A percentile compares a stretch with the other conserved stretches of the same genome.
These are phyloP conservation scores for Craspedostauros australis DNA, from an alignment of 108 stramenopile species.

Conservation along the genomic window DNA sequence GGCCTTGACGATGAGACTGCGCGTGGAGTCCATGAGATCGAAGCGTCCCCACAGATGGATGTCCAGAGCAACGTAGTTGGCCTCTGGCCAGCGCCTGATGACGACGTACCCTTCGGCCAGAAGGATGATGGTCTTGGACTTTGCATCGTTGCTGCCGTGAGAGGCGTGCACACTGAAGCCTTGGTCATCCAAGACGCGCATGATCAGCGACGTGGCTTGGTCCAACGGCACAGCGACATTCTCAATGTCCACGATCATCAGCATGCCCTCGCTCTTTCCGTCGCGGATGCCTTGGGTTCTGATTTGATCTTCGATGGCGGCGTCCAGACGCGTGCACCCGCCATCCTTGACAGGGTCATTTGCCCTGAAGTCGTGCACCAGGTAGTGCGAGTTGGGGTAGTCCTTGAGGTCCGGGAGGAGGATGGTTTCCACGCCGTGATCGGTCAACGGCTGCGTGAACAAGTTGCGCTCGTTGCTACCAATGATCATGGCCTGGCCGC, in stretches of 20 bases:
- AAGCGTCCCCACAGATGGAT: constrained; percentile 35
- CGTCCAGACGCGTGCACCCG: too few species aligned
- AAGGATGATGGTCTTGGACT: constrained; percentile 16
- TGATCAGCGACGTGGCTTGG: constrained; percentile 5
- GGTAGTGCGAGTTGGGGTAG: constrained; percentile 5
- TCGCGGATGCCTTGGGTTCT: constrained; percentile 21
- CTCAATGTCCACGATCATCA: constrained; percentile 43
- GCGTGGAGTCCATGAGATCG: constrained; percentile 20
- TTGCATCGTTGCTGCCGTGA: too few species aligned
- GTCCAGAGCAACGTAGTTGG: constrained; percentile 50
- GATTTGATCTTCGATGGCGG: too few species aligned
- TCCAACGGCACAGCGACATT: constrained; percentile 12
- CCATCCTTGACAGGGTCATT: constrained; percentile 20
- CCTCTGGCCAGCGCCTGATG: constrained; percentile 35
- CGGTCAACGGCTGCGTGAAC: not conserved
- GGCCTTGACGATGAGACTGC: constrained; percentile 23
- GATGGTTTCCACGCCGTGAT: not conserved
- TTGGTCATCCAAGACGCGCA: too few species aligned
- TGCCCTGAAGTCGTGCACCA: constrained; percentile 6
- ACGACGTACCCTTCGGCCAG: constrained; percentile 53
- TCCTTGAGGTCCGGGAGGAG: constrained; percentile 22
- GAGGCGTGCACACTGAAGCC: too few species aligned
- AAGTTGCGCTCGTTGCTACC: constrained; percentile 15
- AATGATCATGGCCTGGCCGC: constrained; percentile 28
- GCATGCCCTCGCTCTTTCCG: too few species aligned